Base-by-base conservation (phyloP, 2,329 filamentous ascomycete species). In the Fusarium devonianum region DNA sequence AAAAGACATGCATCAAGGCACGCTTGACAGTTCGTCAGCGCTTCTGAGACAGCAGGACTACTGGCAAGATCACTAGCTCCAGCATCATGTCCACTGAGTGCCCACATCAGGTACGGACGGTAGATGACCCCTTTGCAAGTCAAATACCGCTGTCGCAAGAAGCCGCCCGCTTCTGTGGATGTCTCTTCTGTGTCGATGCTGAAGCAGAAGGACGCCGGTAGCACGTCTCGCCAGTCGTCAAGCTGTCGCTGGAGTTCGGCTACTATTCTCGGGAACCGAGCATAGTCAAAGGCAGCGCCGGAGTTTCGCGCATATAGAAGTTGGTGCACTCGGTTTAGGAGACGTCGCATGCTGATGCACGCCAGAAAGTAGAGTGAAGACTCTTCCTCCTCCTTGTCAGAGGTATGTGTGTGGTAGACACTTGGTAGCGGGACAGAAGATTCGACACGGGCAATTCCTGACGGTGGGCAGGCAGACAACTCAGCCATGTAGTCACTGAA, bases 81-180 rank as follows among this genome's bases (percentile, higher is more conserved):
- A 2, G 53, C 52, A 3, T 67, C 49, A 56, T 70, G 49, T 5
- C 71, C 73, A n/a, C 72, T 75, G 3, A 79, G 63, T 52, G 78
- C 71, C 75, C 75, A 78, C 63, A 77, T 80, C 8, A 78, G 62
- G 48, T 81, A 81, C 1, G 79, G 79, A 4, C 78, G 62, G 45
- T 81, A 80, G 10, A 82, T 80, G 6, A 81, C 78, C 17, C 76
- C 80, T 26, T 73, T 71, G 50, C 78, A 82, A 0, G 78, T 78
- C 4, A 81, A 63, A 52, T 81, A 81, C 14, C 78, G 66, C 56
- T 82, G 78, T 11, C 78, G 63, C 7, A 81, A 65, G 34, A 81
- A 81, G 0, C 74, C 77, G 0, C 75, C 76, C 18, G 76, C 75
- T 7, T 76, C 73, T 10, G 71, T 76, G 0, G 65, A 47, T 0